These are phyloP conservation scores for Batrachochytrium dendrobatidis DNA, from an alignment of 371 early-diverging fungal species.

Conservation along the genomic window DNA sequence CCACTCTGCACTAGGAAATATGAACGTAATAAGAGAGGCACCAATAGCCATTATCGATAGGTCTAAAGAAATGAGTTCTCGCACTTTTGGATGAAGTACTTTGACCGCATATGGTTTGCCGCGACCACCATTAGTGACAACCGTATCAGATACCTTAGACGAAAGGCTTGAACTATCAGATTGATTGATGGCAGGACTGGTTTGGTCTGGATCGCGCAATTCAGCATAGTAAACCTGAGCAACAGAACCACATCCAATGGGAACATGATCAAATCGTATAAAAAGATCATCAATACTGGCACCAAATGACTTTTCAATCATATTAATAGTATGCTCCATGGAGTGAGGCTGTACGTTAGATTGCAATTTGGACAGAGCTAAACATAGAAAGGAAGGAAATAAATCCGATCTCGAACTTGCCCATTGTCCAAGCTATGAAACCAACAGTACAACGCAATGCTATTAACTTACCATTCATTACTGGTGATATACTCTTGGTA, in stretches of 20 bases:
- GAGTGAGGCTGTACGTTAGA: constrained; percentile 76
- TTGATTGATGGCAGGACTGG: constrained; percentile 44
- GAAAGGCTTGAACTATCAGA: constrained; percentile 27
- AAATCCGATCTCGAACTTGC: constrained; percentile 87
- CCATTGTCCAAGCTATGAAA: constrained; percentile 83
- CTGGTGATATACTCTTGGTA: constrained; percentile 4
- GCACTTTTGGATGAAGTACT: constrained; percentile 81
- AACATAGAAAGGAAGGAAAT: constrained; percentile 71
- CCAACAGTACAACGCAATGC: not conserved
- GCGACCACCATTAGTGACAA: no score
- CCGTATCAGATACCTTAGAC: no score
- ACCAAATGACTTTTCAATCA: constrained; percentile 56
- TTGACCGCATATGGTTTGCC: constrained; percentile 64
- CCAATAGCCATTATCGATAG: constrained; percentile 73
- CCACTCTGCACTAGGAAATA: constrained; percentile 69
- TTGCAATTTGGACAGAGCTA: constrained; percentile 72
- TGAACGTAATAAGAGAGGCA: constrained; percentile 37
- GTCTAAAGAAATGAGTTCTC: constrained; percentile 61
- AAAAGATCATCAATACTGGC: constrained; percentile 64
- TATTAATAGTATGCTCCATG: constrained; percentile 51
- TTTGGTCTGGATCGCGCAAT: not conserved
- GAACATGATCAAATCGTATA: constrained; percentile 58
- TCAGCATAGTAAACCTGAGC: constrained; percentile 68
- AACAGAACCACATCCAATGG: constrained; percentile 91
- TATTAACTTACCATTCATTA: constrained; percentile 2